Conservation (phyloP, 2,329 filamentous ascomycete species). For the Hymenoscyphus linearis region DNA sequence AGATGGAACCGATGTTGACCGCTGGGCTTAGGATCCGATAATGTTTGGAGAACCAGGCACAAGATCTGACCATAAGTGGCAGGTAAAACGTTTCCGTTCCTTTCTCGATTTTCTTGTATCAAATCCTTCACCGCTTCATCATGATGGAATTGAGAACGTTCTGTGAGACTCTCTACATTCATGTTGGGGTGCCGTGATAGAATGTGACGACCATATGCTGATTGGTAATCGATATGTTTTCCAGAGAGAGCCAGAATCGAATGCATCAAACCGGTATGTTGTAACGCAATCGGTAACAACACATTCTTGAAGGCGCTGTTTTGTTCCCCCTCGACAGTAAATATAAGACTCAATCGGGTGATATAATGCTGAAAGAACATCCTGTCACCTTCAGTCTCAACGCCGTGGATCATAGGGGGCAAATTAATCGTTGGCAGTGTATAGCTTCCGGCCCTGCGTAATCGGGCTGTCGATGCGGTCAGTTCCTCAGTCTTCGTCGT, state of each 20-base stretch:
- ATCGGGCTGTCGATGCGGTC: slow-evolving; percentile 39
- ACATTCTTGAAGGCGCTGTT: slow-evolving; percentile 84
- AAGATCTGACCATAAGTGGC: slow-evolving; percentile 59
- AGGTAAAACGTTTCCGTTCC: slow-evolving; percentile 41
- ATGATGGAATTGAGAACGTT: slow-evolving; percentile 51
- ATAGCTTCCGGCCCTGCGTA: slow-evolving; percentile 38
- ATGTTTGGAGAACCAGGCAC: slow-evolving; percentile 53
- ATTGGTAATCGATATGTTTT: slow-evolving; percentile 62
- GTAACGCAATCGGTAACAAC: slow-evolving; percentile 73
- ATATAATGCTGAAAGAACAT: slow-evolving; percentile 82
- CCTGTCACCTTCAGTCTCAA: slow-evolving; percentile 74
- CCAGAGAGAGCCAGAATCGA: slow-evolving; percentile 80
- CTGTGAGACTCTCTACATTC: slow-evolving; percentile 41
- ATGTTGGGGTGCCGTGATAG: slow-evolving; percentile 46
- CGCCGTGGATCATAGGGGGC: slow-evolving; percentile 68
- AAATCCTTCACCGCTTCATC: slow-evolving; percentile 49
- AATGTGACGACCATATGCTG: slow-evolving; percentile 50
- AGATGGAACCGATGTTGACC: slow-evolving; percentile 80
- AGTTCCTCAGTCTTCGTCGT: slow-evolving; percentile 23
- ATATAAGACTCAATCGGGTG: slow-evolving; percentile 68
- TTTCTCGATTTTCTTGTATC: slow-evolving; percentile 39
- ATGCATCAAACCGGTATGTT: slow-evolving; percentile 82
- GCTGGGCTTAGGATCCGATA: slow-evolving; percentile 49
- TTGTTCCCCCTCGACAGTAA: slow-evolving; percentile 72
- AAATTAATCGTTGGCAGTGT: slow-evolving; percentile 49